Evolutionary conservation across 139 green algal species (phyloP).

Genomic region (Astrephomene gubernaculifera): DNA sequence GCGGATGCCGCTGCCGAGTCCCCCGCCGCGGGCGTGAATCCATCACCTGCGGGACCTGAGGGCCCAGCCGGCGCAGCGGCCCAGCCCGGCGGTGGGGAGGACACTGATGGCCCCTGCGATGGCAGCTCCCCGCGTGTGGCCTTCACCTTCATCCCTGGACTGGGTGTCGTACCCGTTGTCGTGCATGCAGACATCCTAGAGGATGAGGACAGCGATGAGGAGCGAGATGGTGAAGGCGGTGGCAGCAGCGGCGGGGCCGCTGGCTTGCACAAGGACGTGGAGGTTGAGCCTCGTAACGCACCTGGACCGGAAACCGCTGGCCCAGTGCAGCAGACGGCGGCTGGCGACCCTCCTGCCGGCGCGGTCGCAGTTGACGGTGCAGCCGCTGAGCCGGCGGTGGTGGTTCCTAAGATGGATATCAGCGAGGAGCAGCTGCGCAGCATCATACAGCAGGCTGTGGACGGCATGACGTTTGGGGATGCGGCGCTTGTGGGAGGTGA

Average conservation of each 20-base stretch:
- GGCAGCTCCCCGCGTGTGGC: neutral
- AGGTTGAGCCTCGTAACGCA: too few species aligned
- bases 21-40: neutral
- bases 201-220: neutral
- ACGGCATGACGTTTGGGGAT: neutral
- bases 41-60: neutral
- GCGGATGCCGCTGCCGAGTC: neutral
- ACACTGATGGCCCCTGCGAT: neutral
- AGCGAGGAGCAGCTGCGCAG: neutral
- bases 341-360: too few species aligned
- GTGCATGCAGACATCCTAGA: neutral
- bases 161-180: constrained; percentile 21
- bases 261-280: too few species aligned
- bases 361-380: too few species aligned
- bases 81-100: neutral
- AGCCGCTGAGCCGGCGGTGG: too few species aligned
- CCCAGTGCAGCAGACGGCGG: too few species aligned
- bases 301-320: too few species aligned
- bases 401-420: neutral
- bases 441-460: constrained; percentile 27
- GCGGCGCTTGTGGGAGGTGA: neutral
- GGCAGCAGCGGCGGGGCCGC: too few species aligned
- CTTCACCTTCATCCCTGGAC: constrained; percentile 33
- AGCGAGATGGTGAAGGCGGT: neutral
- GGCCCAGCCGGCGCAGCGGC: neutral